phyloP scores from a whole-genome alignment of 2,329 filamentous ascomycete genomes.

The Aureobasidium melanogenum region DNA sequence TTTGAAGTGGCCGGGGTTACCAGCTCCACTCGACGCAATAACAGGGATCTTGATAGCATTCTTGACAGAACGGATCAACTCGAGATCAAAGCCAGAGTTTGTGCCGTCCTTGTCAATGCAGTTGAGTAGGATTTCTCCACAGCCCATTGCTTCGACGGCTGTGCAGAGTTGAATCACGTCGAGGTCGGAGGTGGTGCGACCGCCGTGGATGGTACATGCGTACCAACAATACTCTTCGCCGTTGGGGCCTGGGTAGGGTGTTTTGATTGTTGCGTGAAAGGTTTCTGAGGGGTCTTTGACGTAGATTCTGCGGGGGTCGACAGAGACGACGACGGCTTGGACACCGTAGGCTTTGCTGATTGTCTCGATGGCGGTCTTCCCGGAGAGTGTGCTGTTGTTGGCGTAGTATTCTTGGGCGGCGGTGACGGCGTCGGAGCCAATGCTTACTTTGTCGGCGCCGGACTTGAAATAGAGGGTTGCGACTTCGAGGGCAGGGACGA shows the following conservation, averaged over 20 bases:
- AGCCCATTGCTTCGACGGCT: constrained; percentile 92
- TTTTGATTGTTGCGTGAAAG: constrained; percentile 66
- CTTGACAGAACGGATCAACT: constrained; percentile 85
- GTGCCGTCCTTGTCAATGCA: constrained; percentile 97
- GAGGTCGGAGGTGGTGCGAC: constrained; percentile 85
- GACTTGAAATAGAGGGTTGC: constrained; percentile 96
- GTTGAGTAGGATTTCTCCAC: constrained; percentile 89
- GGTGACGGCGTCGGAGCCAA: constrained; percentile 87
- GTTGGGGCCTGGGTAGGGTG: constrained; percentile 58
- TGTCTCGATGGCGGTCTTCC: constrained; percentile 86
- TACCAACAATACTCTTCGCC: constrained; percentile 90
- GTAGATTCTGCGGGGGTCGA: constrained; percentile 89
- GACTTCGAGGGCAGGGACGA: constrained; percentile 82
- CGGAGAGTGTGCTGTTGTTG: constrained; percentile 57
- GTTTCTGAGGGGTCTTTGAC: constrained; percentile 61
- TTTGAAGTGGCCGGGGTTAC: constrained; percentile 76
- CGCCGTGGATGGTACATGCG: constrained; percentile 93
- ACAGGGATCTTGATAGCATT: constrained; percentile 81
- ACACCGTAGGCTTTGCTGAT: constrained; percentile 91
- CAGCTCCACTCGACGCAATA: constrained; percentile 88
- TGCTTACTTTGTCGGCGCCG: constrained; percentile 94
- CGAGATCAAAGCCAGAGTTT: constrained; percentile 88
- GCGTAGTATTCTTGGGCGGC: constrained; percentile 88
- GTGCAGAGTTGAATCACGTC: constrained; percentile 81
- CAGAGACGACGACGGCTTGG: constrained; percentile 91